Evolutionary conservation across 1,284 basidiomycete species (phyloP), one percentile per base, ranked within the genome.

Genomic region (Inonotus obliquus): DNA sequence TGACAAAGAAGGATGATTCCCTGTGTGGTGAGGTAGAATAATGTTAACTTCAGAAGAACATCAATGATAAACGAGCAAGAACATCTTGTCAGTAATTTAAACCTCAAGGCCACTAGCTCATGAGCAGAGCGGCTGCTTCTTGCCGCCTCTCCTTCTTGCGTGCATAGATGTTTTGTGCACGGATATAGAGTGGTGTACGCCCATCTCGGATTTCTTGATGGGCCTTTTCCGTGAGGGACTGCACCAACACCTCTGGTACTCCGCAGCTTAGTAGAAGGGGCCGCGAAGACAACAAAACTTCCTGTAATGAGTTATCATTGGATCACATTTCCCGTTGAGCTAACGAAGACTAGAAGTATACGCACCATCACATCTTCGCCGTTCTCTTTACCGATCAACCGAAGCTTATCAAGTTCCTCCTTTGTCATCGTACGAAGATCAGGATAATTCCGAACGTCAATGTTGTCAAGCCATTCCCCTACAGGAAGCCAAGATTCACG

Each of bases 241-340:
- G 74, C 21, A 89, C 76, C 19, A 83, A 67, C 9, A 73, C 69
- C 67, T 80, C 77, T 2, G 81, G 71, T 32, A 89, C 68, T 5
- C 86, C 89, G 65, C 76, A 81, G 14, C 82, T 80, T 6, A 91
- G 78, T 1, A 91, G 77, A 45, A 91, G 73, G 32, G 87, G 85
- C n/a, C 85, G 77, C 17, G 81, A 83, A 1, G 85, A 83, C 60
- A 76, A 77, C 49, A 91, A 66, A 67, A 90, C 89, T 11, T 80
- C 76, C 88, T 91, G 64, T 6, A 52, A 45, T 48, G 45, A 21
- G 56, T 56, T 7, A 29, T 19, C 14, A 23, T 51, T 13, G 25
- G 14, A n/a, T 45, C 57, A 48, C 1, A 25, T 23, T 48, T 37
- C 48, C 3, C 10, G 29, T 27, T 14, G 45, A 39, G 32, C 14